Evolutionary conservation across 768 basidiomycete species (phyloP), one percentile per base, ranked within the genome.

Genomic region (Lyophyllum atratum): DNA sequence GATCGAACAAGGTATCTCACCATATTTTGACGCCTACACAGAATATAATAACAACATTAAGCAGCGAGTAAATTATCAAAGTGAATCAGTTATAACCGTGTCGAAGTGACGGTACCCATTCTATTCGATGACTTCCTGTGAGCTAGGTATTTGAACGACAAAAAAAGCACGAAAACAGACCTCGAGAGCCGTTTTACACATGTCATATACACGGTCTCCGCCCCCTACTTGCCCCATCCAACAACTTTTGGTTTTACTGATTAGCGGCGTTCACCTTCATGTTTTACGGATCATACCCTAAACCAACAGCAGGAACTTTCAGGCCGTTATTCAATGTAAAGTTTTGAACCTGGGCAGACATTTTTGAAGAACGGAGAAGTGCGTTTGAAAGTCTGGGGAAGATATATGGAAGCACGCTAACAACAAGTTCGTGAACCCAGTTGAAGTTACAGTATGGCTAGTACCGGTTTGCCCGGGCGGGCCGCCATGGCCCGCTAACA

Each of bases 51-150:
- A 15, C 17, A n/a, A 19, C 15, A 14, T 39, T 39, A 14, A 33
- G 31, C 31, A 6, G 7, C 31, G 31, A 39, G 15, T 17, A 39
- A 17, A 4, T 39, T 39, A 39, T 15, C 15, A 15, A n/a, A 40
- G 39, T 40, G 15, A 40, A n/a, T 19, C 10, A 19, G 22, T 28
- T 34, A 40, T 25, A 0, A 54, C 69, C 19, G 72, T 78, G 64
- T 80, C 79, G 37, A 84, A 72, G 59, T 80, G 80, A 14, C 77
- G 69, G 69, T 83, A 84, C 5, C 81, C 81, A 37, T 54, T 59
- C 70, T 80, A 54, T 21, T 53, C 9, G 40, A n/a, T n/a, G n/a
- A n/a, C n/a, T n/a, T 44, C 42, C 14, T 48, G 49, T n/a, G 46
- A 57, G 26, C n/a, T n/a, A 6, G 21, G 6, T 9, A 14, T 14